Conservation (phyloP, 352 stramenopile species). For the Pythium folliculosum region DNA sequence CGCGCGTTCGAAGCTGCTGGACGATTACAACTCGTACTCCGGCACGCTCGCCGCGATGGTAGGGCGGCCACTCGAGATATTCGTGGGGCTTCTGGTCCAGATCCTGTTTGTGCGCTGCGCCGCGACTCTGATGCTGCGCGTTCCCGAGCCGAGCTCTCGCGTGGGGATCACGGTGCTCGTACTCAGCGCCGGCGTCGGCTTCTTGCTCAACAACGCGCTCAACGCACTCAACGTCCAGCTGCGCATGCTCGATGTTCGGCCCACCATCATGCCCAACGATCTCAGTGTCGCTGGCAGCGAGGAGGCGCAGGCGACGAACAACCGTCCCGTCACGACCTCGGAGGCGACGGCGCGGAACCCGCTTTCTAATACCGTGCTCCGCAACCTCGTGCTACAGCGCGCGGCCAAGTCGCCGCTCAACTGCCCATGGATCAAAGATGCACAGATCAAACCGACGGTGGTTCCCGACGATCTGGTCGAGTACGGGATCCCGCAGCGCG, state of each 20-base stretch:
- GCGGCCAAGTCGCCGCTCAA: neutral
- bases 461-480: neutral
- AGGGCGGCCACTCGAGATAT: neutral
- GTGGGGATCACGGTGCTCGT: neutral
- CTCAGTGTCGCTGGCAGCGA: neutral
- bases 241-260: neutral
- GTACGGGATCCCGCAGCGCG: neutral
- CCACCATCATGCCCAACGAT: constrained; percentile 1
- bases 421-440: neutral
- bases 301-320: neutral
- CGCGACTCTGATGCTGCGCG: neutral
- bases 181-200: constrained; percentile 1
- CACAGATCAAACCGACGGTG: neutral
- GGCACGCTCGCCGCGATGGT: neutral
- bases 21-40: constrained; percentile 23
- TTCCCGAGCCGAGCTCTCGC: neutral
- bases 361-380: constrained; percentile 12
- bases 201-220: constrained; percentile 10
- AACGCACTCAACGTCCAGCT: constrained; percentile 22
- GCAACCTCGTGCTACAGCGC: neutral
- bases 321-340: neutral
- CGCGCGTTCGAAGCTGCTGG: constrained; percentile 17
- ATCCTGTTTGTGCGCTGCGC: neutral
- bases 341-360: neutral
- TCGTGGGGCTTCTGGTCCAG: constrained; percentile 6